Base-by-base conservation (phyloP, 768 basidiomycete genomes). In the Rhizopogon vinicolor region DNA sequence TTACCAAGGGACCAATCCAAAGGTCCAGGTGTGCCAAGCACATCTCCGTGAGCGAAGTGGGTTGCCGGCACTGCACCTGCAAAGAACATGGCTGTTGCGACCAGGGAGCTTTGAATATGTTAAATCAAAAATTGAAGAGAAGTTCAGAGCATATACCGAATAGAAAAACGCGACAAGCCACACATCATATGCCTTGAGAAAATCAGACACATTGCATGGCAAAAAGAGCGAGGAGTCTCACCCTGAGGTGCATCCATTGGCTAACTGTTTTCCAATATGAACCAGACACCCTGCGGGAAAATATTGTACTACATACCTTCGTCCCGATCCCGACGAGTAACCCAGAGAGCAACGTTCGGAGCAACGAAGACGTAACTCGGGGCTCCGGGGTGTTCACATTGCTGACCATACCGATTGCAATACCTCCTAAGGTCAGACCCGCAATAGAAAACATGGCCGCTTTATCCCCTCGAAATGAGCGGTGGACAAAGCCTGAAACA, bases 201-300 rank as follows among this genome's bases (percentile, higher is more conserved):
- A 40, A 44, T 25, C 44, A 29, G 58, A 44, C 25, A 35, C 8
- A 31, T 29, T 33, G 40, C 14, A 53, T 42, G 22, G 42, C 12
- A 48, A 39, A 29, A 18, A 19, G 35, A 35, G 2, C 35, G 42
- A 29, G 19, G 39, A 41, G 19, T 51, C 63, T 22, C 65, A 84
- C 83, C 84, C 84, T 16, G 84, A 86, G 10, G 85, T 85, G 63
- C 85, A 86, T 22, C 85, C 85, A 55, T 82, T 83, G 14, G 78
- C 73, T 51, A 85, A 64, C 84, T 84, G 53, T 19, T 41, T 19
- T 44, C 39, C 33, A 44, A 18, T 13, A 44, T 25, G 25, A 50
- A 31, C 48, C 22, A 51, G 45, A 40, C 29, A 50, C 43, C 54
- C 37, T 19, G 19, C 29, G 19, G 4, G 10, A 49, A 5, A 44